phyloP scores from a whole-genome alignment of 116 monocot species.

The Posidonia oceanica region DNA sequence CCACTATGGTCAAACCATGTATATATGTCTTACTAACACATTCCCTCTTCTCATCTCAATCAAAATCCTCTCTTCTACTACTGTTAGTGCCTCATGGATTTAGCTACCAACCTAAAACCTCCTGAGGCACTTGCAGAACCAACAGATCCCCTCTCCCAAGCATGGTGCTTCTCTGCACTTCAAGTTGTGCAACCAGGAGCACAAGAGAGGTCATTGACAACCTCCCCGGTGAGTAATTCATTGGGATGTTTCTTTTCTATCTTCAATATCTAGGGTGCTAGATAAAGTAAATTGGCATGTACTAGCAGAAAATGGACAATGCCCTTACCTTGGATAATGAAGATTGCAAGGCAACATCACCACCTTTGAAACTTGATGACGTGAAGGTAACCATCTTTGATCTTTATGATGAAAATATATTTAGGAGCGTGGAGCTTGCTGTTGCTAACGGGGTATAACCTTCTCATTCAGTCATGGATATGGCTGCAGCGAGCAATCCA shows the following conservation, averaged over 20 bases:
- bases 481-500: conserved; percentile 75
- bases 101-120: neutral
- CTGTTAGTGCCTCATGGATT: neutral
- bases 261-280: neutral
- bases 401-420: neutral
- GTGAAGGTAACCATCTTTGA: conserved; percentile 31
- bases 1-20: neutral
- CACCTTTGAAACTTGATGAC: conserved; percentile 46
- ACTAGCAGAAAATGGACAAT: neutral
- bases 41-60: neutral
- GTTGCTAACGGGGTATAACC: neutral
- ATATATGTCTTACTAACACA: neutral
- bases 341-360: conserved; percentile 10
- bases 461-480: conserved; percentile 53
- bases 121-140: conserved; percentile 10
- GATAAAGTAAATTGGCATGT: neutral
- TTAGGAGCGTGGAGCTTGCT: neutral
- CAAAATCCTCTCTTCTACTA: neutral
- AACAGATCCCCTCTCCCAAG: conserved; percentile 29
- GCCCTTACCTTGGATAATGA: conserved; percentile 7
- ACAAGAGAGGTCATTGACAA: conserved; percentile 13
- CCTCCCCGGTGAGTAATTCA: neutral
- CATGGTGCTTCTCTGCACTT: conserved; percentile 48
- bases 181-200: conserved; percentile 29
- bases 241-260: too few relatives aligned